These are phyloP conservation scores for Annona cherimola DNA, from an alignment of 164 flowering plant genomes.

Conservation along the genomic window DNA sequence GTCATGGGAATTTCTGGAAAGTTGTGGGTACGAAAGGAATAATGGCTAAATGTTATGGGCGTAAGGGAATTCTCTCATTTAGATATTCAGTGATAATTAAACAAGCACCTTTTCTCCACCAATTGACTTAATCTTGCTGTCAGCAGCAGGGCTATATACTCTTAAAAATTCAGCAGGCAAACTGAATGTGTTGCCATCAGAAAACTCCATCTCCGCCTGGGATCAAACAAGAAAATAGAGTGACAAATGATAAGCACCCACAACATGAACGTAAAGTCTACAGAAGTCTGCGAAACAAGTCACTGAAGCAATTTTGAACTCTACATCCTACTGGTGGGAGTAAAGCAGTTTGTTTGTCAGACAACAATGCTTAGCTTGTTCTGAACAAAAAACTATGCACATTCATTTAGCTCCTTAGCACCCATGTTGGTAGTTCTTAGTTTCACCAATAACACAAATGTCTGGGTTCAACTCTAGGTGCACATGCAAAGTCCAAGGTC, in stretches of 20 bases:
- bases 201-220: constrained; percentile 72
- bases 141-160: constrained; percentile 70
- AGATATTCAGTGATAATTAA: not conserved
- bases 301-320: not conserved
- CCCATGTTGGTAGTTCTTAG: no score
- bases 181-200: constrained; percentile 42
- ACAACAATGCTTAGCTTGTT: not conserved
- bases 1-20: no score
- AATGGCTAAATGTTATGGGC: no score
- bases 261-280: not conserved
- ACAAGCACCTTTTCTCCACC: constrained; percentile 78
- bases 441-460: no score
- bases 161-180: constrained; percentile 70
- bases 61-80: not conserved
- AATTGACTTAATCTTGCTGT: constrained; percentile 65
- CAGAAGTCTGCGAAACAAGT: not conserved
- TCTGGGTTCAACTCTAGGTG: no score
- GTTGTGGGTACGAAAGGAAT: no score
- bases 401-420: no score
- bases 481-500: no score
- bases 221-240: constrained; percentile 2
- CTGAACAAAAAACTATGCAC: no score
- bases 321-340: not conserved
- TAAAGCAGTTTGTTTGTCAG: not conserved
- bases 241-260: not conserved